These are phyloP conservation scores for Psilocybe tampanensis DNA, from an alignment of 768 basidiomycete genomes.

Conservation along the genomic window DNA sequence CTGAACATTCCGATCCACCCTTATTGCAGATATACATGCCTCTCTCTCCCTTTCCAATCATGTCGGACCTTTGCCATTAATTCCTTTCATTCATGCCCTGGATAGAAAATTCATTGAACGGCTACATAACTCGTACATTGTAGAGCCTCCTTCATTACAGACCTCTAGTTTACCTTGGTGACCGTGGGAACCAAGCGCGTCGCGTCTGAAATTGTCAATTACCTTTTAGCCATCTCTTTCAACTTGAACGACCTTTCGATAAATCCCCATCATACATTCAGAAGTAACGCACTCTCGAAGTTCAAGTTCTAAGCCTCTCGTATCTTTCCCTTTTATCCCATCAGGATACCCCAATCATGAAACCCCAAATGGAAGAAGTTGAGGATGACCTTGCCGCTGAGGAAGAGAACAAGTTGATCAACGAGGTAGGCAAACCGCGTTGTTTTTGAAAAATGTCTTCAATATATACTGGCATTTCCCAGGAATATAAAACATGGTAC, in stretches of 20 bases:
- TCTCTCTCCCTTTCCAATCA: too few species aligned
- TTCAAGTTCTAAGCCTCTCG: background rate
- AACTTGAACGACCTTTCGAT: background rate
- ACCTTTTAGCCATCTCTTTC: background rate
- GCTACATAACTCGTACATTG: too few species aligned
- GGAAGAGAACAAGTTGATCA: constrained; percentile 87
- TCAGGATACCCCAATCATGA: constrained; percentile 32
- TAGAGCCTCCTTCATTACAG: too few species aligned
- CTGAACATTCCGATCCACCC: background rate
- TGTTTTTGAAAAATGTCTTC: constrained; percentile 2
- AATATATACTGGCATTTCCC: background rate
- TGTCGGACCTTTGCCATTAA: too few species aligned
- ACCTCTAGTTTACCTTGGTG: background rate
- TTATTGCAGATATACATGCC: too few species aligned
- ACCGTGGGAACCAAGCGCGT: constrained; percentile 45
- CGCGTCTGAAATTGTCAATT: constrained; percentile 27
- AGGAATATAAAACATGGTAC: constrained; percentile 90
- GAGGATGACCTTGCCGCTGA: constrained; percentile 83
- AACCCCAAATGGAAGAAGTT: constrained; percentile 62
- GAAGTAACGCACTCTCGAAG: background rate
- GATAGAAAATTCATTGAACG: too few species aligned
- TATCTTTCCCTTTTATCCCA: background rate
- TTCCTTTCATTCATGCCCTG: too few species aligned
- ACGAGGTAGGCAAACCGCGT: constrained; percentile 61
- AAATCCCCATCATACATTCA: background rate